These are phyloP conservation scores for Eimeria acervulina DNA, from an alignment of 169 alveolate species.

Conservation along the genomic window DNA sequence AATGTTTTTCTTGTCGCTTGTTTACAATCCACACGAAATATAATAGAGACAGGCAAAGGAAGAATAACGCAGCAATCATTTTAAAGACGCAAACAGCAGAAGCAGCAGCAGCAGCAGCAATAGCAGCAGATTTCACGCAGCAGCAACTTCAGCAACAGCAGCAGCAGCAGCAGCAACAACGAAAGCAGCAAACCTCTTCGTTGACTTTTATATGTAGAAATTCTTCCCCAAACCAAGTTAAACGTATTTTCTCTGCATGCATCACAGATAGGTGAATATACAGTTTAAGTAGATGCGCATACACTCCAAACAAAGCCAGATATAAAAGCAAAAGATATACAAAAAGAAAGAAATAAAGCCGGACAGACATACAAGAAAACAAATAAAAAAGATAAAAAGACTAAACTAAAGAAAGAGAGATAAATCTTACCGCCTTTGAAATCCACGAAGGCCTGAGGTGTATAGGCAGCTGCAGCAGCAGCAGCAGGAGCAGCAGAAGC, in stretches of 20 bases:
- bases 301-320: neutral
- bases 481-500: constrained; percentile 15
- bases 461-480: constrained; percentile 14
- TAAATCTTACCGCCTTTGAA: neutral
- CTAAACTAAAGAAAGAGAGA: neutral
- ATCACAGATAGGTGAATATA: neutral
- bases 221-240: constrained; percentile 38
- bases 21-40: too few species aligned
- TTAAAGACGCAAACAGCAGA: neutral
- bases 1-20: too few species aligned
- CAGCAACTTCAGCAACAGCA: neutral
- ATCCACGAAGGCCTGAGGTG: constrained; percentile 21
- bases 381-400: neutral
- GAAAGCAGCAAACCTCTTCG: constrained; percentile 52
- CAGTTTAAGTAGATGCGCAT: neutral
- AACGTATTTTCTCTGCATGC: neutral
- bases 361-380: neutral
- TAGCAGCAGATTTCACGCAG: too few species aligned
- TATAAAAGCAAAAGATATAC: neutral
- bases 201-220: neutral
- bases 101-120: constrained; percentile 26
- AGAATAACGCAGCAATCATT: neutral
- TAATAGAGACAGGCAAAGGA: too few species aligned
- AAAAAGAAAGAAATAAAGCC: neutral
- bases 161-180: constrained; percentile 48